Base-by-base conservation (phyloP, 1,284 basidiomycete genomes). In the Grifola frondosa region DNA sequence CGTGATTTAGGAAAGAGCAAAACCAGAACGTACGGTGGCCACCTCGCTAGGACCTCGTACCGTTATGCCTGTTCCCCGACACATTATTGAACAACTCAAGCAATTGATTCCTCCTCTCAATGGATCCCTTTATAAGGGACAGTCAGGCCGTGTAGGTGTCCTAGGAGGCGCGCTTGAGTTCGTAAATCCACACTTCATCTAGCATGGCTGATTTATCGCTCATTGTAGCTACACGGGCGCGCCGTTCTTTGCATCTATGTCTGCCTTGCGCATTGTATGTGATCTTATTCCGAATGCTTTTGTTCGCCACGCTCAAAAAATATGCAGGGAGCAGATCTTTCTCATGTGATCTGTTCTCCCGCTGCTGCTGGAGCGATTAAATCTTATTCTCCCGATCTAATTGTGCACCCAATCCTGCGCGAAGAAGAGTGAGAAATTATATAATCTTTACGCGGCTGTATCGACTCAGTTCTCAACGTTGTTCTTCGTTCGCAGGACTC, bases 331-430 rank as follows among this genome's bases (percentile, higher is more conserved):
- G 89, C 88, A 39, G 96, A 98, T 65, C 77, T 98, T 31, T 92
- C 93, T 19, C 95, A 98, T 73, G 93, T 98, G 42, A 95, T 99
- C 40, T 99, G 96, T 68, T 87, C 94, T 10, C 96, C 96, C 0
- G 81, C 80, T 1, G 92, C 93, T 2, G 90, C 90, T 21, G 77
- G 78, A 3, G 88, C 93, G 17, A 98, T 99, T 75, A 99, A 99
- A 70, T 88, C 91, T 0, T 99, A 97, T 60, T 90, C 88, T 1
- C 91, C 93, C 8, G 96, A 99, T 67, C 70, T 98, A 32, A 99
- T 99, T 59, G 96, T 99, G 0, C 95, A 98, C 60, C 92, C 90
- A 0, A 86, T 97, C 39, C 77, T 99, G 6, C 73, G 70, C 26
- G 77, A 85, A 64, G 75, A 84, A 35, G 51, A 52, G 66, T 67